Percentiles rank a stretch among this genome's conserved stretches.
These are phyloP conservation scores for Babesia bigemina DNA, from an alignment of 169 alveolate species.

Conservation along the genomic window DNA sequence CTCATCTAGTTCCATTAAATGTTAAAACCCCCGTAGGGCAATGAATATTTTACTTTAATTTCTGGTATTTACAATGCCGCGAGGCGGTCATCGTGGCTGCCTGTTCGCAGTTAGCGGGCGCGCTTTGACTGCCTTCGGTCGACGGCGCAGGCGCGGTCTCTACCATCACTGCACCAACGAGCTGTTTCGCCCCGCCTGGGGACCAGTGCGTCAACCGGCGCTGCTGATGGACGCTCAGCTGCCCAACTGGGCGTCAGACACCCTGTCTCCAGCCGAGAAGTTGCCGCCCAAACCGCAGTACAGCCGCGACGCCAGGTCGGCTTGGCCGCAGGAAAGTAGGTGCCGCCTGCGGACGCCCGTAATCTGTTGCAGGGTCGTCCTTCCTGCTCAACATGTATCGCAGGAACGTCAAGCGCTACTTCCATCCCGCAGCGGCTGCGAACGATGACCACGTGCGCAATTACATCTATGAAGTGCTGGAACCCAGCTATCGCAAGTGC, in stretches of 20 bases:
- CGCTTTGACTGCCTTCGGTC: constrained; percentile 67
- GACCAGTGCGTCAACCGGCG: constrained; percentile 69
- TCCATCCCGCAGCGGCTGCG: constrained; percentile 73
- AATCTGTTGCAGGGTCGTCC: constrained; percentile 1
- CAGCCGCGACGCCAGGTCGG: constrained; percentile 45
- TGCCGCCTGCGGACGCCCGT: neutral
- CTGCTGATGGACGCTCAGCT: constrained; percentile 57
- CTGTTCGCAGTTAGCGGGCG: constrained; percentile 77
- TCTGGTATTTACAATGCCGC: constrained; percentile 49
- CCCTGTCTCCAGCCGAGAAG: constrained; percentile 68
- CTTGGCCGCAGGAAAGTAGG: constrained; percentile 48
- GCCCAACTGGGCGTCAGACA: constrained; percentile 70
- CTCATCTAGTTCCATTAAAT: no score
- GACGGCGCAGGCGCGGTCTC: constrained; percentile 72
- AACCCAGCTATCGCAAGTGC: constrained; percentile 60
- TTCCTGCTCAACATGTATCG: constrained; percentile 58
- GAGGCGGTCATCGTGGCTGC: constrained; percentile 64
- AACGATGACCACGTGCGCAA: constrained; percentile 65
- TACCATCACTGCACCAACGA: constrained; percentile 79
- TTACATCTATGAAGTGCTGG: constrained; percentile 71
- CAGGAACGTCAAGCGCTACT: constrained; percentile 70
- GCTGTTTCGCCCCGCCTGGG: constrained; percentile 78
- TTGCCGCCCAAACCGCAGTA: constrained; percentile 69
- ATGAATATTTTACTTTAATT: no score
- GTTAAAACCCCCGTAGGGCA: no score